Evolutionary conservation across 768 basidiomycete genomes (phyloP).

Genomic region (Sarcodon aspratus): DNA sequence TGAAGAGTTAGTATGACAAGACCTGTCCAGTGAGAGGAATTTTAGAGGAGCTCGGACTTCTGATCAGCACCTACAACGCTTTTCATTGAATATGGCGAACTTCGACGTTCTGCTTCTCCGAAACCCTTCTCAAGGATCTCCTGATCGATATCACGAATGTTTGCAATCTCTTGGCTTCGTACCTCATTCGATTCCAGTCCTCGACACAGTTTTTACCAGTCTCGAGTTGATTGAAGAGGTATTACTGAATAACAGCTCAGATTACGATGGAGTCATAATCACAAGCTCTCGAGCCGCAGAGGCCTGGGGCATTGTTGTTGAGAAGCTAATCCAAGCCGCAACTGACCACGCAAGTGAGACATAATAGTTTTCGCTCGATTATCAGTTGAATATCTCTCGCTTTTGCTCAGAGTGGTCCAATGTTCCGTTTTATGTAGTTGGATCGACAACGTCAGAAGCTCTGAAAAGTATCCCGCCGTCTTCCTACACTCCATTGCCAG

Average conservation of each 20-base stretch:
- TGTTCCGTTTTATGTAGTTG: constrained; percentile 73
- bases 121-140: constrained; percentile 18
- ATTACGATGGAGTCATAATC: constrained; percentile 51
- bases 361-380: too few species aligned
- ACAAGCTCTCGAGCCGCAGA: constrained; percentile 75
- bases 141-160: constrained; percentile 48
- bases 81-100: constrained; percentile 9
- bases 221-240: constrained; percentile 29
- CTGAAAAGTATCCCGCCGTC: constrained; percentile 24
- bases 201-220: constrained; percentile 55
- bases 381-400: background rate
- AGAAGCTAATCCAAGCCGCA: background rate
- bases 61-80: too few species aligned
- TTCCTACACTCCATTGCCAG: constrained; percentile 19
- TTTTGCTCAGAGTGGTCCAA: constrained; percentile 34
- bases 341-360: background rate
- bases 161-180: constrained; percentile 38
- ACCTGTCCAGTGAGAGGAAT: too few species aligned
- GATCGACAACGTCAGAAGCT: constrained; percentile 45
- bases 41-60: too few species aligned
- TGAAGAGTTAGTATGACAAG: too few species aligned
- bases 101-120: constrained; percentile 29
- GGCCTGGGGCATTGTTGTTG: constrained; percentile 45
- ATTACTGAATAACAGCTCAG: constrained; percentile 14
- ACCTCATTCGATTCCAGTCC: constrained; percentile 53